phyloP scores from a whole-genome alignment of 495 filamentous ascomycete genomes.

The Trichoderma virens region DNA sequence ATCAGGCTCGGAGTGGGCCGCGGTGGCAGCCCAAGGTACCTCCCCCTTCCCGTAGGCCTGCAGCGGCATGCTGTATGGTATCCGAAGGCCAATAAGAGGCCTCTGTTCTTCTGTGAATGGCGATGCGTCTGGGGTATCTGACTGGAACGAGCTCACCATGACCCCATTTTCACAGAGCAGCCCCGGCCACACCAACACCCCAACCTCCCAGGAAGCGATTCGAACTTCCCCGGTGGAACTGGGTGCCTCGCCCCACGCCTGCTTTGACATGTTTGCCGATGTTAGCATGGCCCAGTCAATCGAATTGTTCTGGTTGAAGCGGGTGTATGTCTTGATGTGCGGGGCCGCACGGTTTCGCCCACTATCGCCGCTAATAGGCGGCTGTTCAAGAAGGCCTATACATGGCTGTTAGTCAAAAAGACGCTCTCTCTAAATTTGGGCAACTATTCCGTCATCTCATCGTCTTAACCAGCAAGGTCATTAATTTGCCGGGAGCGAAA shows the following conservation, averaged over 20 bases:
- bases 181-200: slow-evolving; percentile 77
- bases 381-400: slow-evolving; percentile 10
- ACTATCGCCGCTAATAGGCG: slow-evolving; percentile 14
- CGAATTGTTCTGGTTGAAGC: slow-evolving; percentile 45
- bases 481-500: not conserved
- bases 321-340: slow-evolving; percentile 86
- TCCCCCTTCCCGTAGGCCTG: slow-evolving; percentile 54
- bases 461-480: not conserved
- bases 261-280: slow-evolving; percentile 79
- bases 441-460: not conserved
- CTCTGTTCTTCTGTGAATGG: slow-evolving; percentile 12
- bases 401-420: not conserved
- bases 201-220: slow-evolving; percentile 78
- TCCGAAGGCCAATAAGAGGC: slow-evolving; percentile 56
- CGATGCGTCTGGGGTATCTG: slow-evolving; percentile 38
- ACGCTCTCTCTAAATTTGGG: not conserved
- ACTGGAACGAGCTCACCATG: slow-evolving; percentile 66
- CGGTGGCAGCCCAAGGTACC: slow-evolving; percentile 73
- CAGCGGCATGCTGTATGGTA: slow-evolving; percentile 80
- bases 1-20: slow-evolving; percentile 54
- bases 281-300: slow-evolving; percentile 87
- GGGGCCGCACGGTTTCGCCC: slow-evolving; percentile 74
- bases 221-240: slow-evolving; percentile 51
- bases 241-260: slow-evolving; percentile 72
- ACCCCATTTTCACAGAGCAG: slow-evolving; percentile 46